Base-by-base conservation (phyloP, 169 alveolate species). In the Plasmodium gallinaceum region DNA sequence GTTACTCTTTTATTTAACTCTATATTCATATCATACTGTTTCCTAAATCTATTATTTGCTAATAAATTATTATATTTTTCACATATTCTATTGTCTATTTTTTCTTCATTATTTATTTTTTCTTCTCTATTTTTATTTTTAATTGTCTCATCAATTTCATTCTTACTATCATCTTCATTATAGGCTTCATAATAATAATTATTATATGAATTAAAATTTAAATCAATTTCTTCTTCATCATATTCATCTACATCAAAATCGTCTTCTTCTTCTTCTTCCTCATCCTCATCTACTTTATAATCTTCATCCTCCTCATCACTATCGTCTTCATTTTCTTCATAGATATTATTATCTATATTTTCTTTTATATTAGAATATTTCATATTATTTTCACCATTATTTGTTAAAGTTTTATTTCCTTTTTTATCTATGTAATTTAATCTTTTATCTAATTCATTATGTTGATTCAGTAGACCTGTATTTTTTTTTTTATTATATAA, bases 31-130 rank as follows among this genome's bases (percentile, higher is more conserved):
- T 71, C 24, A 54, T 54, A 54, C 7, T 78, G 78, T 54, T 78
- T 64, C 24, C 32, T 65, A 7, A 57, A 5, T 64, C 43, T 51
- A 42, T 78, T 64, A 46, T 48, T 32, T 26, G 58, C 14, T 60
- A 78, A 42, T 70, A 78, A 51, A 39, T 78, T 78, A 42, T 65
- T 66, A 70, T 78, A 78, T 32, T 70, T 68, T 70, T 78, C 89
- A 65, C 64, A 78, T 20, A 64, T n/a, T 24, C 46, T 22, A 12
- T 78, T 70, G 42, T 78, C 51, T 46, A 20, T 65, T 20, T 58
- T 71, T 37, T 72, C 85, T 24, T 42, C 78, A 18, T 64, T 46
- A 46, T 48, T 20, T 9, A 22, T 5, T 10, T 46, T 58, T 61
- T 45, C 71, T 0, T 65, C 22, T 2, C 24, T 16, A 52, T 73